Percentiles rank a stretch among this genome's conserved stretches.
phyloP scores from a whole-genome alignment of 306 rosid genomes.

The Morella rubra region DNA sequence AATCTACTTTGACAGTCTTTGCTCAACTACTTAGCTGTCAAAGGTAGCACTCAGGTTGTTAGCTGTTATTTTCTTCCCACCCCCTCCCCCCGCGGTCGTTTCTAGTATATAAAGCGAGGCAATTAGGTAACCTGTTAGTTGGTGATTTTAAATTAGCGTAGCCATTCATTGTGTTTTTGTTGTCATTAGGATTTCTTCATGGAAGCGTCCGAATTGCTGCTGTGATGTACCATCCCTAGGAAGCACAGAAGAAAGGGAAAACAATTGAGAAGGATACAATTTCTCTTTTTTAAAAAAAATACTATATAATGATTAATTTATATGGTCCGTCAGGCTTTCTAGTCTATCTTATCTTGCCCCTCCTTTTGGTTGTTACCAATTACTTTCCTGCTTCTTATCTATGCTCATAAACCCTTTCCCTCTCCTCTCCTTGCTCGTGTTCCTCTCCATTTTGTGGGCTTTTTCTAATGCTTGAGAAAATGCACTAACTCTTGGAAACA shows the following conservation, averaged over 20 bases:
- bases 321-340: neutral
- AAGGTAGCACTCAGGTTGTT: neutral
- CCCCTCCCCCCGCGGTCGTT: neutral
- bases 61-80: too few relatives aligned
- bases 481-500: neutral
- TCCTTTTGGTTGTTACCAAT: neutral
- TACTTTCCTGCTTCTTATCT: neutral
- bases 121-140: neutral
- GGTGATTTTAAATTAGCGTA: neutral
- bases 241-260: neutral
- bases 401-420: neutral
- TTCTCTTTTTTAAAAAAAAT: too few relatives aligned
- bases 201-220: neutral
- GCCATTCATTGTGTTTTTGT: neutral
- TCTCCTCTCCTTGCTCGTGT: neutral
- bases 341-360: neutral
- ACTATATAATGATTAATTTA: neutral
- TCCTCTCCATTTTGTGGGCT: neutral
- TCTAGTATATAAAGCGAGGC: neutral
- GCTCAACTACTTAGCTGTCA: neutral
- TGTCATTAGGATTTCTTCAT: too few relatives aligned
- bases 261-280: too few relatives aligned
- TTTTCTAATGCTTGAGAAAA: neutral
- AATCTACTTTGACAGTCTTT: neutral
- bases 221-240: neutral